phyloP scores from a whole-genome alignment of 2,329 filamentous ascomycete genomes.

The Aspergillus sojae region DNA sequence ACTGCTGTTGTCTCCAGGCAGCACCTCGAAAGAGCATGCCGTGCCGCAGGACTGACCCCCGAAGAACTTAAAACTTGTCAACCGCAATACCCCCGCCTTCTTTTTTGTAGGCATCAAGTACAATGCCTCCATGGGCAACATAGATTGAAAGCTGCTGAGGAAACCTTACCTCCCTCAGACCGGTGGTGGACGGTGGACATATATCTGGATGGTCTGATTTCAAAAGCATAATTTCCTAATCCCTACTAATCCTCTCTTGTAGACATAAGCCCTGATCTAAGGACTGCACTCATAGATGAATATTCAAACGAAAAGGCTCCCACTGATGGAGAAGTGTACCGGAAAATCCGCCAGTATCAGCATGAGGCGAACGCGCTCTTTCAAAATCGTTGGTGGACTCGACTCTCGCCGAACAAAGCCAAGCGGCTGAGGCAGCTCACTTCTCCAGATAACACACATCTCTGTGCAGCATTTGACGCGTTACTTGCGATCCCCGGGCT shows the following conservation, averaged over 20 bases:
- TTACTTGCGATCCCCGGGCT: slow-evolving; percentile 36
- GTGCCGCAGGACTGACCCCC: neutral
- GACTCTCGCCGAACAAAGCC: slow-evolving; percentile 23
- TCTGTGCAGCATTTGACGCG: slow-evolving; percentile 35
- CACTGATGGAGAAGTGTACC: slow-evolving; percentile 27
- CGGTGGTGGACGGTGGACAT: slow-evolving; percentile 36
- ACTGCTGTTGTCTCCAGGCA: slow-evolving; percentile 12
- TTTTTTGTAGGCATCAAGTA: neutral
- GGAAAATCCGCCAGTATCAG: slow-evolving; percentile 27
- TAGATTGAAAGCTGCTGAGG: slow-evolving; percentile 23
- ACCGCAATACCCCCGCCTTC: neutral
- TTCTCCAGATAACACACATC: slow-evolving; percentile 11
- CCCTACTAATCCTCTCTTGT: slow-evolving; percentile 6
- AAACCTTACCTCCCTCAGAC: slow-evolving; percentile 21
- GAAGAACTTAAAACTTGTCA: neutral
- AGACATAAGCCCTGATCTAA: slow-evolving; percentile 23
- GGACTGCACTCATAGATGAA: slow-evolving; percentile 20
- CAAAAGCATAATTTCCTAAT: slow-evolving; percentile 1
- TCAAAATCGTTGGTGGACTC: slow-evolving; percentile 19
- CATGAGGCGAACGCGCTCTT: slow-evolving; percentile 21
- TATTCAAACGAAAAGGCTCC: slow-evolving; percentile 24
- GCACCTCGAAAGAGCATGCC: neutral
- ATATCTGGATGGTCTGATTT: slow-evolving; percentile 27
- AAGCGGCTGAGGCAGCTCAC: slow-evolving; percentile 19
- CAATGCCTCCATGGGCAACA: slow-evolving; percentile 30